Conservation (phyloP, 176 grass and related monocot genomes). For the Guadua angustifolia region DNA sequence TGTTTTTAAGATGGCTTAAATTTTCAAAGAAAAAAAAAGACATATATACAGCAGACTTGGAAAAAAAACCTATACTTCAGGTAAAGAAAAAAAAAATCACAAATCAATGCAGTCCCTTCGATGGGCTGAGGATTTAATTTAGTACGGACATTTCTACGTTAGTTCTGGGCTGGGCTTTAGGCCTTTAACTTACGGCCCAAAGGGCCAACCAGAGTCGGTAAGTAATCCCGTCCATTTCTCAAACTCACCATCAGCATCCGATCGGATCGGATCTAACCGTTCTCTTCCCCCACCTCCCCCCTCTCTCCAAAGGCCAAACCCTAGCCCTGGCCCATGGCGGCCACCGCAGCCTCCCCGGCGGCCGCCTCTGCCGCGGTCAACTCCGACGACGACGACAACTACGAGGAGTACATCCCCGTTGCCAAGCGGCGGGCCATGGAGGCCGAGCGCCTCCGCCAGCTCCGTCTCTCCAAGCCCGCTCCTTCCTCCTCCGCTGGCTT, state of each 20-base stretch:
- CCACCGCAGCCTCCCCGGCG: neutral
- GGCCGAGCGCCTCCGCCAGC: constrained; percentile 49
- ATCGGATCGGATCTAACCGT: neutral
- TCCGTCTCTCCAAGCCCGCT: constrained; percentile 39
- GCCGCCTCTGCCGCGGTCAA: neutral
- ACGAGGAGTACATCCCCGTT: constrained; percentile 71
- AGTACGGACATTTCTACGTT: too few relatives aligned
- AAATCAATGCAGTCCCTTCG: too few relatives aligned
- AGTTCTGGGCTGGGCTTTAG: too few relatives aligned
- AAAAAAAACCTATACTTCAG: too few relatives aligned
- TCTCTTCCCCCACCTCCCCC: neutral
- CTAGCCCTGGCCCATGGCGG: constrained; percentile 29
- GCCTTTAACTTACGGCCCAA: too few relatives aligned
- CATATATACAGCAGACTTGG: too few relatives aligned
- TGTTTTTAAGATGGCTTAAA: too few relatives aligned
- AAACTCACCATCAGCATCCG: neutral
- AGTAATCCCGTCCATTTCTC: too few relatives aligned
- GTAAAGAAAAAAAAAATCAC: too few relatives aligned
- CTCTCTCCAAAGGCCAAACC: neutral
- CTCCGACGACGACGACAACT: constrained; percentile 36
- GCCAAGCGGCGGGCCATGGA: constrained; percentile 62
- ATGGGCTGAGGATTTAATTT: too few relatives aligned
- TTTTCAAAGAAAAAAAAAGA: too few relatives aligned
- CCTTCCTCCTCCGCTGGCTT: constrained; percentile 16
- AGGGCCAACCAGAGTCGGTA: too few relatives aligned